Conservation (phyloP, 495 filamentous ascomycete species). For the Neurospora sp. region DNA sequence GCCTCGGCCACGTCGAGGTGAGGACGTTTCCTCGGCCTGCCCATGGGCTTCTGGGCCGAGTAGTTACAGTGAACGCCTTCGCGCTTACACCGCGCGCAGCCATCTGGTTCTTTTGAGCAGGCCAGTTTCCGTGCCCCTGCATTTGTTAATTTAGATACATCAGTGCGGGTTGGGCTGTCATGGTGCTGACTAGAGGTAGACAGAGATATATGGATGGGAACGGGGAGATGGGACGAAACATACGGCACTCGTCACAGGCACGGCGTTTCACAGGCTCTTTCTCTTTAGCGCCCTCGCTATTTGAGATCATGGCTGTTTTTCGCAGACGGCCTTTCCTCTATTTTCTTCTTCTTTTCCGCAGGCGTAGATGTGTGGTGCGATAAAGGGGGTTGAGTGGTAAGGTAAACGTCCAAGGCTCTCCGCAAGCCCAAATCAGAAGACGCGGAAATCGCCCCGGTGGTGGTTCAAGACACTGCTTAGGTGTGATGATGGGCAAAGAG, state of each 20-base stretch:
- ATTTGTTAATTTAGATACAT: constrained; percentile 13
- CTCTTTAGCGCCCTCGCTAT: background rate
- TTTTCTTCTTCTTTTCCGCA: background rate
- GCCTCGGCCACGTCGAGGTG: constrained; percentile 23
- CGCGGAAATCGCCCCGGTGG: background rate
- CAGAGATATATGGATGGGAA: background rate
- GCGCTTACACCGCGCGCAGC: constrained; percentile 45
- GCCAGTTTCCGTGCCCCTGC: constrained; percentile 50
- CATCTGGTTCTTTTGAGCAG: constrained; percentile 46
- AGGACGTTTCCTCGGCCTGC: constrained; percentile 46
- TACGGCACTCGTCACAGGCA: constrained; percentile 56
- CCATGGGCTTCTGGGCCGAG: constrained; percentile 53
- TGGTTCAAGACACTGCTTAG: background rate
- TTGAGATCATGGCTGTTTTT: background rate
- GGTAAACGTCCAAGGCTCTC: background rate
- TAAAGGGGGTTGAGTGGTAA: background rate
- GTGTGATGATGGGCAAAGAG: background rate
- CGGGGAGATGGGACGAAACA: constrained; percentile 12
- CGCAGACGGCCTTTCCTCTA: background rate
- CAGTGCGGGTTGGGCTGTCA: background rate
- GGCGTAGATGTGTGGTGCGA: background rate
- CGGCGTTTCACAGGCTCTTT: constrained; percentile 31
- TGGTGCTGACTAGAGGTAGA: background rate
- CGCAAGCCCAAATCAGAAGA: background rate
- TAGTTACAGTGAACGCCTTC: constrained; percentile 48